Evolutionary conservation across 2,329 filamentous ascomycete species (phyloP), one percentile per base, ranked within the genome.

Genomic region (Sordariomycetes sp.): DNA sequence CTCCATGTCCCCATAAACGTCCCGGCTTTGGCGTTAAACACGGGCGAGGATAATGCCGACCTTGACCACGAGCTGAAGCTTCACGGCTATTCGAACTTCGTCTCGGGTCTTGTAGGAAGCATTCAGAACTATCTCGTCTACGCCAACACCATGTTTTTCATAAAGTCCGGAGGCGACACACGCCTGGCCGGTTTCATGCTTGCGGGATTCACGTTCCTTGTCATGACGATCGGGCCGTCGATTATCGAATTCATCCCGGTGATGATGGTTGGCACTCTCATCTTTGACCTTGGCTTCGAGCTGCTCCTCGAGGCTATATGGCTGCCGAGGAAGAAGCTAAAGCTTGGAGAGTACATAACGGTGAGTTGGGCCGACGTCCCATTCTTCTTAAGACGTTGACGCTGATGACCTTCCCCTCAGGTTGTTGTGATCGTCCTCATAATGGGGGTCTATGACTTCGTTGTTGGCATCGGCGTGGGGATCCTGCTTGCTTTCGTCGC

Each of bases 1-100:
- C 81, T 99, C 2, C 94, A 99, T 69, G 94, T 99, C 2, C 94
- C 94, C 0, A 99, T 99, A 73, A 99, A 99, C 66, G 92, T 99
- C 4, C 94, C 94, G 2, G 94, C 94, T 2, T 75, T 99, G 60
- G 94, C 90, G 0, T 87, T 96, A 54, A 91, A 90, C 35, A 90
- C 89, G 4, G 90, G 91, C 51, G 92, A 97, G 70, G 94, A 99
- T 68, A 89, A 97, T 67, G 81, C 96, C 34, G 86, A 95, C 68
- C 83, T 99, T 54, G 90, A 99, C 68, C 85, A 89, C 61, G 94
- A 99, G 70, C 78, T 99, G 24, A 90, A 92, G 66, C 85, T 96
- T 51, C 94, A 99, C 66, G 94, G 94, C 2, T 83, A 94, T 64
- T 97, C 93, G 1, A 99, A 99, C 71, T 87, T 92, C 20, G 65